Percentiles rank a stretch among this genome's conserved stretches.
Conservation (phyloP, 345 rosid genomes). For the Mallotus nudiflorus region DNA sequence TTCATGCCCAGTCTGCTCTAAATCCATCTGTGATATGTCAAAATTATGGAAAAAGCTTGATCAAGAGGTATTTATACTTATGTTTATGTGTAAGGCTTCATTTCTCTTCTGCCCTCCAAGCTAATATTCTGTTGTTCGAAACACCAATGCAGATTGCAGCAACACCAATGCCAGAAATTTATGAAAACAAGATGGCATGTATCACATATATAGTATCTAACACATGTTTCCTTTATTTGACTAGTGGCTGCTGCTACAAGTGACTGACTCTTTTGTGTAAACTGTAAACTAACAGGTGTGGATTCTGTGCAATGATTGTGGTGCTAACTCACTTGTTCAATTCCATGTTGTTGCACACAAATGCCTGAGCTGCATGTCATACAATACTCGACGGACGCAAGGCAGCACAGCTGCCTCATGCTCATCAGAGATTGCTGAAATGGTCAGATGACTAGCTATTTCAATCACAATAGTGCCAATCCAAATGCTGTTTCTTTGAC, state of each 20-base stretch:
- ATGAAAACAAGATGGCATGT: slow-evolving; percentile 71
- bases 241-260: too few species aligned
- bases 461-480: too few species aligned
- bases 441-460: slow-evolving; percentile 35
- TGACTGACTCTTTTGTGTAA: too few species aligned
- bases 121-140: slow-evolving; percentile 1
- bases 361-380: slow-evolving; percentile 66
- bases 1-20: slow-evolving; percentile 85
- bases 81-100: too few species aligned
- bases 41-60: slow-evolving; percentile 73
- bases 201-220: too few species aligned
- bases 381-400: slow-evolving; percentile 70
- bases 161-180: slow-evolving; percentile 71
- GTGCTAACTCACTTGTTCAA: slow-evolving; percentile 52
- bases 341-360: slow-evolving; percentile 77
- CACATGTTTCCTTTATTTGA: too few species aligned
- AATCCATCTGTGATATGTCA: slow-evolving; percentile 76
- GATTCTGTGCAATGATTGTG: slow-evolving; percentile 93
- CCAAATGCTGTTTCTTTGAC: too few species aligned
- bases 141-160: slow-evolving; percentile 56
- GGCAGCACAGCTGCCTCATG: slow-evolving; percentile 54
- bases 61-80: slow-evolving; percentile 56
- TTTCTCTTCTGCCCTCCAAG: neutral
- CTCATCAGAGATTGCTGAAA: slow-evolving; percentile 51
- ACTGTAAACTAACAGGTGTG: slow-evolving; percentile 57